A percentile compares a stretch with the other conserved stretches of the same genome.
These are phyloP conservation scores for Gracilaria caudata DNA, from an alignment of 23 red algal species.

Conservation along the genomic window DNA sequence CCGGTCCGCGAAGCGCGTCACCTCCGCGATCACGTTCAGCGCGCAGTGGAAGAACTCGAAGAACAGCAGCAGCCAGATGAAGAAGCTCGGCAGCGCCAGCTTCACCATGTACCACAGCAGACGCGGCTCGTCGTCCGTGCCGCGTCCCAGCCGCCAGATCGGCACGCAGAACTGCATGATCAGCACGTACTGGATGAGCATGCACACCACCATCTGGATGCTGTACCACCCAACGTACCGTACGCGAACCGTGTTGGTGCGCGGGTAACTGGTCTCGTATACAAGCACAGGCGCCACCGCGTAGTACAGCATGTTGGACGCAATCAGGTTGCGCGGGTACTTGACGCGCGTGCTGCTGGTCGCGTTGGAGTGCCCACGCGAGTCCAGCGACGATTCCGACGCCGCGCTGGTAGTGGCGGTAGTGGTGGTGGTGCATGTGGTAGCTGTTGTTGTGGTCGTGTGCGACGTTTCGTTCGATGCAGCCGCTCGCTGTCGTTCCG, in stretches of 20 bases:
- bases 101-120: constrained; percentile 79
- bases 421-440: neutral
- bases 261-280: constrained; percentile 91
- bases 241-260: constrained; percentile 61
- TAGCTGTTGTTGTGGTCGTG: neutral
- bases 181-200: constrained; percentile 68
- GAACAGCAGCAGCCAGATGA: constrained; percentile 89
- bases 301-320: constrained; percentile 78
- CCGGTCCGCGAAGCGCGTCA: constrained; percentile 89
- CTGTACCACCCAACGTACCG: constrained; percentile 69
- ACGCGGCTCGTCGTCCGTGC: constrained; percentile 38
- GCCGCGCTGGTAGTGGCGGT: constrained; percentile 1
- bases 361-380: neutral
- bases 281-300: constrained; percentile 83
- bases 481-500: neutral
- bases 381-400: constrained; percentile 17
- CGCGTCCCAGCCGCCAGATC: constrained; percentile 37
- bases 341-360: constrained; percentile 21
- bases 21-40: constrained; percentile 82
- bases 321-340: constrained; percentile 81
- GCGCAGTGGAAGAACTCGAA: constrained; percentile 90
- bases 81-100: constrained; percentile 85
- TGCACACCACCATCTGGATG: constrained; percentile 52
- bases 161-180: constrained; percentile 88
- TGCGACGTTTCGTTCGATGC: neutral